These are phyloP conservation scores for Xylaria sp. DNA, from an alignment of 2,329 filamentous ascomycete genomes.

Conservation along the genomic window DNA sequence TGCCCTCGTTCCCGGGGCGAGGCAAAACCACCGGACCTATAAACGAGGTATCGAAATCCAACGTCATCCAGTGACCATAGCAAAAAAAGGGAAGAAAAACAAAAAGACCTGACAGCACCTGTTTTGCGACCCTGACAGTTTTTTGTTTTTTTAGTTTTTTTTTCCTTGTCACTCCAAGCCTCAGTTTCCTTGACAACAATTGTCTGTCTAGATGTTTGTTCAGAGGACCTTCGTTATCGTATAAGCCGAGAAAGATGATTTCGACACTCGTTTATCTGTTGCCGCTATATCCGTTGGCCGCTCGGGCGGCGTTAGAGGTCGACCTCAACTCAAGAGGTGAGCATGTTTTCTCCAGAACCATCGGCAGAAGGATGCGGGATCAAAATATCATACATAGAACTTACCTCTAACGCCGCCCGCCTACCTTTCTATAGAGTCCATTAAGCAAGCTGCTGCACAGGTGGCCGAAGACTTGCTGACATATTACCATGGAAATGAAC, in stretches of 20 bases:
- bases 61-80: conserved; percentile 30
- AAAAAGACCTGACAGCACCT: conserved; percentile 10
- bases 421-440: conserved; percentile 42
- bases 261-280: conserved; percentile 39
- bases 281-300: conserved; percentile 43
- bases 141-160: neutral
- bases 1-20: conserved; percentile 11
- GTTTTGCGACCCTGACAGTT: conserved; percentile 6
- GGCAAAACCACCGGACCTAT: conserved; percentile 13
- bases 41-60: conserved; percentile 26
- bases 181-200: neutral
- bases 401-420: conserved; percentile 10
- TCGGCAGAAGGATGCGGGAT: neutral
- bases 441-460: conserved; percentile 43
- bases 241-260: conserved; percentile 38
- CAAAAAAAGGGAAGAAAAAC: neutral
- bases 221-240: conserved; percentile 7
- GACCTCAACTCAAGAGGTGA: conserved; percentile 45
- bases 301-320: conserved; percentile 45
- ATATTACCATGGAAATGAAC: conserved; percentile 46
- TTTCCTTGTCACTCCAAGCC: neutral
- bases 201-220: neutral
- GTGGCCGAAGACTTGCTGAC: conserved; percentile 47
- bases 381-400: neutral
- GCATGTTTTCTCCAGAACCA: conserved; percentile 7